Evolutionary conservation across 768 basidiomycete genomes (phyloP).

Genomic region (Tricholomella constricta): DNA sequence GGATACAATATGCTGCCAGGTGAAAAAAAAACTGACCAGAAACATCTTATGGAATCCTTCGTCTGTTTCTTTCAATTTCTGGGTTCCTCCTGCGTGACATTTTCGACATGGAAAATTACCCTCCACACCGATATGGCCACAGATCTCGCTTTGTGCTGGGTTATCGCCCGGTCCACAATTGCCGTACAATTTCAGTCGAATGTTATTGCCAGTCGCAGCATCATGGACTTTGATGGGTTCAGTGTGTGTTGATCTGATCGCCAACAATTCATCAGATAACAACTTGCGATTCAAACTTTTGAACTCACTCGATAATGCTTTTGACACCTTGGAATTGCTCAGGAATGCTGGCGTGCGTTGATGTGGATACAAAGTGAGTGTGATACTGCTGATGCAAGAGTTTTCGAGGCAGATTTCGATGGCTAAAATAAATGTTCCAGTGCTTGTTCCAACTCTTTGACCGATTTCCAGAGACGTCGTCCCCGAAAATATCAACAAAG

Average conservation of each 20-base stretch:
- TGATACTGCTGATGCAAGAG: constrained; percentile 38
- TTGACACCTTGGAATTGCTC: constrained; percentile 41
- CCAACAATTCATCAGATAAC: neutral
- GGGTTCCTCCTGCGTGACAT: constrained; percentile 38
- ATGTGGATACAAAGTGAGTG: constrained; percentile 42
- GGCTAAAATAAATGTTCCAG: constrained; percentile 40
- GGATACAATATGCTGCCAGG: no score
- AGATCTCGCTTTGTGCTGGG: constrained; percentile 39
- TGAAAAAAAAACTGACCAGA: constrained; percentile 18
- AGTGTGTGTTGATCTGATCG: constrained; percentile 29
- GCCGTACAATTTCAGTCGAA: constrained; percentile 26
- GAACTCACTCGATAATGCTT: constrained; percentile 32
- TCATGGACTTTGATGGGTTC: constrained; percentile 35
- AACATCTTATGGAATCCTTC: constrained; percentile 38
- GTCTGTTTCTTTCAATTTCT: constrained; percentile 31
- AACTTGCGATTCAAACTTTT: neutral
- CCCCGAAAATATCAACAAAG: constrained; percentile 35
- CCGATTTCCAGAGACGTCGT: constrained; percentile 47
- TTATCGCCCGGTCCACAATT: constrained; percentile 39
- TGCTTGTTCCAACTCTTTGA: constrained; percentile 51
- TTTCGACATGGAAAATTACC: constrained; percentile 44
- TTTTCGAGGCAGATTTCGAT: constrained; percentile 35
- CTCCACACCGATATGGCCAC: constrained; percentile 39
- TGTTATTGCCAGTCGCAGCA: constrained; percentile 20
- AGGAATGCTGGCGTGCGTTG: constrained; percentile 31